These are phyloP conservation scores for Spathaspora jeffriesii DNA, from an alignment of 1,139 yeast species.

Conservation along the genomic window DNA sequence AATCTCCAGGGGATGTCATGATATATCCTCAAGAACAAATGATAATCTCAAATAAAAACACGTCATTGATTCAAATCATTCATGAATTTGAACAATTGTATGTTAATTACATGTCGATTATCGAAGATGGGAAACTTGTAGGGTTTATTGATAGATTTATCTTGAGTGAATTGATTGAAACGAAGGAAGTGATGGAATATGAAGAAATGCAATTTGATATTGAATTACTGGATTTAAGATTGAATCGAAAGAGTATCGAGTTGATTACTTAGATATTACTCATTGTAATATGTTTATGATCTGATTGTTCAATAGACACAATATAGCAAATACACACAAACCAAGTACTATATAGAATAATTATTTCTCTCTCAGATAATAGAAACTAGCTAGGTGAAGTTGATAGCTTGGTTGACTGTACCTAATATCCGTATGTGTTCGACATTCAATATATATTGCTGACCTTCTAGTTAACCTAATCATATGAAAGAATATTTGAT, in stretches of 20 bases:
- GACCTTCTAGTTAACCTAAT: too few relatives aligned
- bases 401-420: too few relatives aligned
- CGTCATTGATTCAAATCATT: conserved; percentile 36
- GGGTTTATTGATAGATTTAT: conserved; percentile 46
- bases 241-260: conserved; percentile 25
- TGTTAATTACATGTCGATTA: conserved; percentile 35
- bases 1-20: too few relatives aligned
- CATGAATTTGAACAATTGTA: conserved; percentile 44
- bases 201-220: conserved; percentile 18
- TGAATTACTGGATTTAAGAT: conserved; percentile 13
- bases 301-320: background rate
- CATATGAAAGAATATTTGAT: too few relatives aligned
- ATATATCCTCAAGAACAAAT: conserved; percentile 17
- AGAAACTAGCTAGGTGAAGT: too few relatives aligned
- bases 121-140: conserved; percentile 23
- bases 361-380: too few relatives aligned
- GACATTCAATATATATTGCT: too few relatives aligned
- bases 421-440: too few relatives aligned
- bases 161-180: conserved; percentile 26
- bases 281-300: background rate
- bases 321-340: too few relatives aligned
- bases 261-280: conserved; percentile 33
- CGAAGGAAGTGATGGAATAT: conserved; percentile 9
- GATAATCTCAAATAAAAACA: conserved; percentile 29
- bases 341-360: too few relatives aligned